Conservation (phyloP, 2,329 filamentous ascomycete genomes). For the Ophiostoma sp. region DNA sequence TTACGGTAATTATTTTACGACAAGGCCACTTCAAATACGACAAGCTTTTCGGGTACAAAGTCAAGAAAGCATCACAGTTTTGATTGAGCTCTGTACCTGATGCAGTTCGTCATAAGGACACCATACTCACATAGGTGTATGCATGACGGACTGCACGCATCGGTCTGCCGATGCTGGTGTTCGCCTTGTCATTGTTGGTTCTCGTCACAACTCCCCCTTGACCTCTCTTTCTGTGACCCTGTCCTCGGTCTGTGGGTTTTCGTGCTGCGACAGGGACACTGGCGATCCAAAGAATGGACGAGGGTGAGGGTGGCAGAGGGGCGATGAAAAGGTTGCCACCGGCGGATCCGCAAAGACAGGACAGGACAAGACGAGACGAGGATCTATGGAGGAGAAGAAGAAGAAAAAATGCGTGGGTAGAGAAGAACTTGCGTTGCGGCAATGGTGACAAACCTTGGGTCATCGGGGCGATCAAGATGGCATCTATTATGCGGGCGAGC, state of each 20-base stretch:
- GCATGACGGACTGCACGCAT: background rate
- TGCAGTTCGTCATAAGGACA: background rate
- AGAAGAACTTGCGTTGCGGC: background rate
- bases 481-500: conserved; percentile 12
- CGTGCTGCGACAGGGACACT: background rate
- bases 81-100: background rate
- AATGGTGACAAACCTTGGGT: background rate
- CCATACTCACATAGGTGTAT: background rate
- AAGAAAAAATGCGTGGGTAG: background rate
- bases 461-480: conserved; percentile 18
- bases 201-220: background rate
- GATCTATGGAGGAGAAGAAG: background rate
- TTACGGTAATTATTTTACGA: background rate
- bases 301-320: background rate
- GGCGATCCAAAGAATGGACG: background rate
- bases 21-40: background rate
- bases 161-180: background rate
- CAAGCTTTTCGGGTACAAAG: background rate
- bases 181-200: background rate
- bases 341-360: background rate
- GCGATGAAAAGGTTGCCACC: background rate
- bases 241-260: conserved; percentile 10
- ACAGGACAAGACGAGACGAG: background rate
- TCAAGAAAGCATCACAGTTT: background rate
- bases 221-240: background rate